Percentiles rank a stretch among this genome's conserved stretches.
Evolutionary conservation across 176 grass and related monocot species (phyloP).

Genomic region (Oryza nivara): DNA sequence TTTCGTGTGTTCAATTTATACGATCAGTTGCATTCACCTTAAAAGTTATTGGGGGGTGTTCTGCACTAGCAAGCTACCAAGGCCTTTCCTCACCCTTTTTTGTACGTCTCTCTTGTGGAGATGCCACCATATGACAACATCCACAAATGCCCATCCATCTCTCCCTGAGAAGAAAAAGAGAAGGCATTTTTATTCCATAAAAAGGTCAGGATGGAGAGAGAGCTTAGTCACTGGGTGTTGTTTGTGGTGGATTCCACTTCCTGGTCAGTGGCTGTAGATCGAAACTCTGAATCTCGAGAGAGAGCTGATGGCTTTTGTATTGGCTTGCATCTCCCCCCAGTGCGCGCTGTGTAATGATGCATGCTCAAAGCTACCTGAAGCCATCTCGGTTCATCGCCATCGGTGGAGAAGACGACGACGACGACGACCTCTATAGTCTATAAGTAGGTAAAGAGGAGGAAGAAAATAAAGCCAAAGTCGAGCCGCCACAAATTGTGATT

Average conservation of each 20-base stretch:
- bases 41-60: slow-evolving; percentile 9
- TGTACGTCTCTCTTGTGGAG: slow-evolving; percentile 28
- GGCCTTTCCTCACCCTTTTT: neutral
- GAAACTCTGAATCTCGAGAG: neutral
- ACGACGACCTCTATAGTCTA: neutral
- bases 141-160: neutral
- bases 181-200: neutral
- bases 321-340: neutral
- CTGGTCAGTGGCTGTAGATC: neutral
- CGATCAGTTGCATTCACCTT: neutral
- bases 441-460: neutral
- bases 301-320: neutral
- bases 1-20: neutral
- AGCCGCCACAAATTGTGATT: neutral
- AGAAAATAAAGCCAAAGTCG: neutral
- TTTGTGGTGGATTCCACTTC: slow-evolving; percentile 46
- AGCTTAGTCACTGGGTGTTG: slow-evolving; percentile 13
- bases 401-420: neutral
- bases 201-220: neutral
- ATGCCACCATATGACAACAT: neutral
- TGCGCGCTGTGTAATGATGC: slow-evolving; percentile 29
- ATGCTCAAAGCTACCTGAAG: neutral
- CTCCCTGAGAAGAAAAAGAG: neutral
- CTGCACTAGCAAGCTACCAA: neutral
- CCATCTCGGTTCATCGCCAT: neutral